A percentile compares a stretch with the other conserved stretches of the same genome.
Evolutionary conservation across 116 monocot genomes (phyloP).

Genomic region (Trichopus zeylanicus): DNA sequence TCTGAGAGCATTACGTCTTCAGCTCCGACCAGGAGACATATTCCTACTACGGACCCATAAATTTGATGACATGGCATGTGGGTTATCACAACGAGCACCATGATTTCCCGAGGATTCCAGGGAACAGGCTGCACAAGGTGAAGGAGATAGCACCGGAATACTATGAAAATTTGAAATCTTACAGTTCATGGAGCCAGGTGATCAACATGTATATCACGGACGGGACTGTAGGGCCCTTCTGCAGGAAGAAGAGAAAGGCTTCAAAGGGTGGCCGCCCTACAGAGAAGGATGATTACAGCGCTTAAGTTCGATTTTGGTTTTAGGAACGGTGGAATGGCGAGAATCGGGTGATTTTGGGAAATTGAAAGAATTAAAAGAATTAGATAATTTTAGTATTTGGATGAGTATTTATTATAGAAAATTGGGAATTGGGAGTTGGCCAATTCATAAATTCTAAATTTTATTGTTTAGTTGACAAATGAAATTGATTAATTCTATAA

Average conservation of each 20-base stretch:
- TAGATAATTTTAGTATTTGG: too few relatives aligned
- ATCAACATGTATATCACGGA: conserved; percentile 94
- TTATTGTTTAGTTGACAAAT: too few relatives aligned
- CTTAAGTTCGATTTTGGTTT: too few relatives aligned
- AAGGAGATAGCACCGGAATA: conserved; percentile 25
- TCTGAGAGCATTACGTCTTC: conserved; percentile 92
- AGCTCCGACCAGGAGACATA: conserved; percentile 76
- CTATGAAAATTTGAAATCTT: conserved; percentile 37
- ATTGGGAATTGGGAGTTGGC: too few relatives aligned
- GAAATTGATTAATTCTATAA: too few relatives aligned
- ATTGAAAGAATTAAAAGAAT: too few relatives aligned
- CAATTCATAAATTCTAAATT: too few relatives aligned
- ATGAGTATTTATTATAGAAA: too few relatives aligned
- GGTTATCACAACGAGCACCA: conserved; percentile 27
- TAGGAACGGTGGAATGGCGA: too few relatives aligned
- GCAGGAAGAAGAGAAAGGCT: conserved; percentile 76
- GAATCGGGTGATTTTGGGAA: too few relatives aligned
- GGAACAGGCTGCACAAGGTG: conserved; percentile 63
- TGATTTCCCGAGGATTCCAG: conserved; percentile 86
- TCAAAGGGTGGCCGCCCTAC: conserved; percentile 7
- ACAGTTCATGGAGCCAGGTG: conserved; percentile 80
- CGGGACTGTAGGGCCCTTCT: conserved; percentile 68
- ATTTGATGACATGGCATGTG: conserved; percentile 80
- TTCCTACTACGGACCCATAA: conserved; percentile 86
- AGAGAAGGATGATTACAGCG: conserved; percentile 37